These are phyloP conservation scores for Lithohypha guttulata DNA, from an alignment of 2,329 filamentous ascomycete species.

Conservation along the genomic window DNA sequence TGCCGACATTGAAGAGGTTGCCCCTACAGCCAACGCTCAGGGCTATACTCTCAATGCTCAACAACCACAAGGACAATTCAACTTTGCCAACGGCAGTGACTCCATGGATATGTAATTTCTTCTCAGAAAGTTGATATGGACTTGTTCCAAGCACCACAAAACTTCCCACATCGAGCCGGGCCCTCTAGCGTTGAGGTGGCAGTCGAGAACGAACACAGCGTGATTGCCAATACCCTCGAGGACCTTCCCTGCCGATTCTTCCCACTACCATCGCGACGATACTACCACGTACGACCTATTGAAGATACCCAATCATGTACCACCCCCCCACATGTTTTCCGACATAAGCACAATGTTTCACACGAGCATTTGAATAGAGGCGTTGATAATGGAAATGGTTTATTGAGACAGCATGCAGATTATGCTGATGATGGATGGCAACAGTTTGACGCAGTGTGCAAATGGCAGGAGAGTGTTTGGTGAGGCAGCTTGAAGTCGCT, in stretches of 20 bases:
- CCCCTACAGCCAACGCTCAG: slow-evolving; percentile 58
- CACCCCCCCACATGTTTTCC: slow-evolving; percentile 22
- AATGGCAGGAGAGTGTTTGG: too few relatives aligned
- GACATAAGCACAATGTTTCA: slow-evolving; percentile 9
- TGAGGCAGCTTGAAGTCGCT: too few relatives aligned
- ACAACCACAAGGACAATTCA: slow-evolving; percentile 74
- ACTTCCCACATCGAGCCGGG: too few relatives aligned
- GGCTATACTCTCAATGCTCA: slow-evolving; percentile 59
- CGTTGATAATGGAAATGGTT: slow-evolving; percentile 5
- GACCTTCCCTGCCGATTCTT: not conserved
- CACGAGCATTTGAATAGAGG: slow-evolving; percentile 9
- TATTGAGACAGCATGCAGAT: too few relatives aligned
- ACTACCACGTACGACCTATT: slow-evolving; percentile 29
- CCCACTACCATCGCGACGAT: not conserved
- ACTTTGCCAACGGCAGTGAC: slow-evolving; percentile 69
- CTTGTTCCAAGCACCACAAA: not conserved
- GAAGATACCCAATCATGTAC: slow-evolving; percentile 40
- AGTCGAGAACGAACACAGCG: not conserved
- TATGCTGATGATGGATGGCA: too few relatives aligned
- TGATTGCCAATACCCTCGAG: not conserved
- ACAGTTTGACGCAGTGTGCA: too few relatives aligned
- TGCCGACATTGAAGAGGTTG: slow-evolving; percentile 70
- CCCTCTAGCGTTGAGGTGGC: too few relatives aligned
- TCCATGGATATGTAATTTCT: slow-evolving; percentile 65
- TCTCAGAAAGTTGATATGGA: too few relatives aligned